phyloP scores from a whole-genome alignment of 2,329 filamentous ascomycete species.

The Trichoderma simmonsii region DNA sequence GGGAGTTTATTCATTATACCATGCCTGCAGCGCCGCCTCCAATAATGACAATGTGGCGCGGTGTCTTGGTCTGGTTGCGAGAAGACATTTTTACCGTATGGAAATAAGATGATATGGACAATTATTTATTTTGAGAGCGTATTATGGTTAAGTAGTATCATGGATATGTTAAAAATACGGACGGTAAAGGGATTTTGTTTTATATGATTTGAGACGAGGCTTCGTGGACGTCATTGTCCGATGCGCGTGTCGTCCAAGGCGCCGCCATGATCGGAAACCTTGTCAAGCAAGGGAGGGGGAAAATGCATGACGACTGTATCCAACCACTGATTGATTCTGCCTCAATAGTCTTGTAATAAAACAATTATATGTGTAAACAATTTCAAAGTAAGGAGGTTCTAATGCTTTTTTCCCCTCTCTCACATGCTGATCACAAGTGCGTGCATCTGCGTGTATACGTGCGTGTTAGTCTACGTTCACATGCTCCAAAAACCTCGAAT shows the following conservation, averaged over 20 bases:
- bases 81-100: not conserved
- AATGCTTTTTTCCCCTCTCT: not conserved
- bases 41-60: slow-evolving; percentile 55
- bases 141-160: not conserved
- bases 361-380: not conserved
- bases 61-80: not conserved
- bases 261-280: slow-evolving; percentile 8
- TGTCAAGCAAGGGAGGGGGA: not conserved
- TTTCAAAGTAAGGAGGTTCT: not conserved
- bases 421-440: not conserved
- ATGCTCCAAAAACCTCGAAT: not conserved
- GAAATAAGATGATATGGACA: not conserved
- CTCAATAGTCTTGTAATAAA: not conserved
- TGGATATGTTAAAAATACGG: not conserved
- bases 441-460: not conserved
- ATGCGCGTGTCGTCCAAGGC: slow-evolving; percentile 8
- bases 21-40: slow-evolving; percentile 63
- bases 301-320: not conserved
- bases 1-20: slow-evolving; percentile 32
- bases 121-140: not conserved
- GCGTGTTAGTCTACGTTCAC: not conserved
- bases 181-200: not conserved
- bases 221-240: slow-evolving; percentile 23
- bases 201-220: not conserved
- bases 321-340: not conserved